Conservation (phyloP, 2,329 filamentous ascomycete species). For the Fusarium temperatum region DNA sequence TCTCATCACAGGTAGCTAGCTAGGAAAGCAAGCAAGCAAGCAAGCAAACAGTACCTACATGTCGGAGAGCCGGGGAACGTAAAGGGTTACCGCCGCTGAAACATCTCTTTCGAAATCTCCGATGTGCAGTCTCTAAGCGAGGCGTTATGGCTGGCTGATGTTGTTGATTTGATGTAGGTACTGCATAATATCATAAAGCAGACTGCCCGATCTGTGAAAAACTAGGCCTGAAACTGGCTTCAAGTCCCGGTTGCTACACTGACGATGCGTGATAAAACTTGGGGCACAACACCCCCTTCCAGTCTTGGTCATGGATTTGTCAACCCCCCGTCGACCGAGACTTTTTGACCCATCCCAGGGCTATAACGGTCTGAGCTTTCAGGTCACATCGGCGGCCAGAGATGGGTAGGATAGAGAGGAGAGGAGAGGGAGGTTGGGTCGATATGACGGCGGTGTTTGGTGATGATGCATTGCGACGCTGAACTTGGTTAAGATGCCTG, state of each 20-base stretch:
- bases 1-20: neutral
- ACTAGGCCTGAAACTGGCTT: conserved; percentile 30
- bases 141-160: conserved; percentile 20
- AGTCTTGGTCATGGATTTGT: conserved; percentile 42
- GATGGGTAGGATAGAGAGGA: neutral
- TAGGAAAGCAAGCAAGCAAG: neutral
- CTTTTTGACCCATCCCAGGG: conserved; percentile 21
- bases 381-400: conserved; percentile 38
- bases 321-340: conserved; percentile 25
- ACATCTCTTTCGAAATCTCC: conserved; percentile 40
- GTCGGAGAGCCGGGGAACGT: conserved; percentile 13
- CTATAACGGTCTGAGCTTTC: conserved; percentile 30
- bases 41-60: conserved; percentile 11
- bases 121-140: conserved; percentile 41
- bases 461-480: conserved; percentile 40
- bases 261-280: conserved; percentile 31
- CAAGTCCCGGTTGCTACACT: conserved; percentile 32
- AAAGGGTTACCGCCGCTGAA: conserved; percentile 25
- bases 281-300: conserved; percentile 7
- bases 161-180: conserved; percentile 25
- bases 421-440: conserved; percentile 21
- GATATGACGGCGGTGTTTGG: conserved; percentile 28
- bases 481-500: conserved; percentile 31
- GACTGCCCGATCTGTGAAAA: conserved; percentile 35
- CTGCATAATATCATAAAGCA: conserved; percentile 18